Percentiles rank a stretch among this genome's conserved stretches.
phyloP scores from a whole-genome alignment of 2,329 filamentous ascomycete genomes.

The Chrysoporthe puriensis region DNA sequence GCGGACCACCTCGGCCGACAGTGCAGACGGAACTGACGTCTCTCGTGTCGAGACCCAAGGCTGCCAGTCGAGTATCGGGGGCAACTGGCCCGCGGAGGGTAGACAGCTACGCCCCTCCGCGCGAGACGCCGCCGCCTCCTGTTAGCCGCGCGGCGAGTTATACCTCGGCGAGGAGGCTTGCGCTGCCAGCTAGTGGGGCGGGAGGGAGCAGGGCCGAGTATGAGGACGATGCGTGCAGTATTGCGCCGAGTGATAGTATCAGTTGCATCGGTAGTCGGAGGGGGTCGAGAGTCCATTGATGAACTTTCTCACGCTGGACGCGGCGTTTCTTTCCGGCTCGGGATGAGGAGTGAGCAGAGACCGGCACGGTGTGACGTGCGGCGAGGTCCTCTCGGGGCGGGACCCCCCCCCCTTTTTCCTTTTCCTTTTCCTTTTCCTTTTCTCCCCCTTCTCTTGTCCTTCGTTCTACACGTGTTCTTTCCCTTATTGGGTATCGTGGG shows the following conservation, averaged over 20 bases:
- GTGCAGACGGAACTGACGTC: constrained; percentile 30
- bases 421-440: neutral
- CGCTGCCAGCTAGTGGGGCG: constrained; percentile 46
- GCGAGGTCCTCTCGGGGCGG: neutral
- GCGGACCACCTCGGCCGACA: constrained; percentile 31
- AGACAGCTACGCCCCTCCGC: constrained; percentile 31
- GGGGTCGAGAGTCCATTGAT: constrained; percentile 35
- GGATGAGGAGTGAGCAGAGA: neutral
- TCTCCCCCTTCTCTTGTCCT: neutral
- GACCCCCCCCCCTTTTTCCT: neutral
- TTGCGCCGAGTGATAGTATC: constrained; percentile 65
- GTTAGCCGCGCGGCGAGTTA: constrained; percentile 32
- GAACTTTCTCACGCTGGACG: constrained; percentile 18
- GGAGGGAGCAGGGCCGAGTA: constrained; percentile 45
- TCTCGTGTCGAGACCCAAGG: constrained; percentile 35
- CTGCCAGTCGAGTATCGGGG: constrained; percentile 35
- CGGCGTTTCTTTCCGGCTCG: neutral
- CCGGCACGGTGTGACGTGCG: neutral
- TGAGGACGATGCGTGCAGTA: constrained; percentile 54
- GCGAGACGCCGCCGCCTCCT: constrained; percentile 19
- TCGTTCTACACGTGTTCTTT: neutral
- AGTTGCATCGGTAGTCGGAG: constrained; percentile 58
- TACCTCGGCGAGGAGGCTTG: constrained; percentile 39
- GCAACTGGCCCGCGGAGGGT: constrained; percentile 31
- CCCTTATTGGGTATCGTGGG: neutral